Conservation (phyloP, 441 rosid genomes). For the Isatis lusitanica region DNA sequence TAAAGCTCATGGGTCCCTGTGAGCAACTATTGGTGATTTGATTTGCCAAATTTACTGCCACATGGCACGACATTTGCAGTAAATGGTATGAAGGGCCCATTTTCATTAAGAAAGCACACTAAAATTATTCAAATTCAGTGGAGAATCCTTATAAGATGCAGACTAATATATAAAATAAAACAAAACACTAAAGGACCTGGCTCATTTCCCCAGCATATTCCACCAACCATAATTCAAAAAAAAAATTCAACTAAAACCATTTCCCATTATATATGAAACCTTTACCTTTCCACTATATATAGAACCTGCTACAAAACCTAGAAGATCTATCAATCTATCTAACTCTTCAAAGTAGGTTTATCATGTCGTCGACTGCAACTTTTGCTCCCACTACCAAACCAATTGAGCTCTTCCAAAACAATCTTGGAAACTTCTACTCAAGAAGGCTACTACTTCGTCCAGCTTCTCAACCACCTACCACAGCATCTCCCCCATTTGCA, state of each 20-base stretch:
- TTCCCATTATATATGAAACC: constrained; percentile 24
- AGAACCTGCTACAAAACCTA: constrained; percentile 36
- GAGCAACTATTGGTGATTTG: constrained; percentile 39
- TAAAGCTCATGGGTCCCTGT: constrained; percentile 47
- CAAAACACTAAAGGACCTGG: constrained; percentile 11
- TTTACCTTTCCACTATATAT: constrained; percentile 45
- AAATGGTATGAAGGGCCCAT: constrained; percentile 49
- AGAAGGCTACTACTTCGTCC: constrained; percentile 59
- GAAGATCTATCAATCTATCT: constrained; percentile 25
- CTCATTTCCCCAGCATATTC: constrained; percentile 42
- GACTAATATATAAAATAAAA: constrained; percentile 18
- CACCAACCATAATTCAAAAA: constrained; percentile 33
- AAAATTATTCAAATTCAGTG: constrained; percentile 31
- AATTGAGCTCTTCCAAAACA: constrained; percentile 40
- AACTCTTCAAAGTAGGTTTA: constrained; percentile 29
- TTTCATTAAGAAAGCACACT: constrained; percentile 42
- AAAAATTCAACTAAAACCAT: constrained; percentile 24
- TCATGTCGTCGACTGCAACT: constrained; percentile 55
- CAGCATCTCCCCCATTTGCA: constrained; percentile 38
- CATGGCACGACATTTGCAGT: constrained; percentile 37
- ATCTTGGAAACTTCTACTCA: constrained; percentile 52
- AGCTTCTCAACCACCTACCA: constrained; percentile 34
- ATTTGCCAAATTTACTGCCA: constrained; percentile 39
- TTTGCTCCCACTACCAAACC: constrained; percentile 33
- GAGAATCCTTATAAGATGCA: constrained; percentile 36